phyloP scores from a whole-genome alignment of 1,139 yeast genomes.

The Pichia sp. region DNA sequence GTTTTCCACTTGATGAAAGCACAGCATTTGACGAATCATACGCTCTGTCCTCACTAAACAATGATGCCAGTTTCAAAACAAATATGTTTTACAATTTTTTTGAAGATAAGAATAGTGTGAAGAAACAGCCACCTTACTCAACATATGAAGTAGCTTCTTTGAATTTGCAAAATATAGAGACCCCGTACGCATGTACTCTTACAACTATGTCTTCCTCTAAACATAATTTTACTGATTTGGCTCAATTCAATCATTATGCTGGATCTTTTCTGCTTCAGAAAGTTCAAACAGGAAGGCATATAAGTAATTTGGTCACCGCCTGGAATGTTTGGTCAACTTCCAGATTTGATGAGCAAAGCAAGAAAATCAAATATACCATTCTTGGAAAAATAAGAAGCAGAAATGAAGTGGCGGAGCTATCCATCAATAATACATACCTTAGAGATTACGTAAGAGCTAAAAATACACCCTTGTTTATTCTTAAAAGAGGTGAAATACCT shows the following conservation, averaged over 20 bases:
- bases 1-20: too few species aligned
- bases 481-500: conserved; percentile 4
- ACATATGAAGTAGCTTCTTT: too few species aligned
- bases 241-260: background rate
- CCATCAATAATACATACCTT: background rate
- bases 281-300: background rate
- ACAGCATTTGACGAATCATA: too few species aligned
- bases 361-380: background rate
- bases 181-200: background rate
- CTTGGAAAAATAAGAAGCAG: background rate
- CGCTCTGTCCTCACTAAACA: too few species aligned
- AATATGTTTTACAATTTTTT: too few species aligned
- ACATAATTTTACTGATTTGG: background rate
- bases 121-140: too few species aligned
- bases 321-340: background rate
- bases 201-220: background rate
- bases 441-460: background rate
- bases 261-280: background rate
- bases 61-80: too few species aligned
- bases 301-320: background rate
- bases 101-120: too few species aligned
- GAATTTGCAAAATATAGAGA: background rate
- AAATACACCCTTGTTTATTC: conserved; percentile 2
- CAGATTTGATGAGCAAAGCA: background rate
- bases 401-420: background rate